Percentiles rank a stretch among this genome's conserved stretches.
Evolutionary conservation across 345 rosid genomes (phyloP).

Genomic region (Dimocarpus longan): DNA sequence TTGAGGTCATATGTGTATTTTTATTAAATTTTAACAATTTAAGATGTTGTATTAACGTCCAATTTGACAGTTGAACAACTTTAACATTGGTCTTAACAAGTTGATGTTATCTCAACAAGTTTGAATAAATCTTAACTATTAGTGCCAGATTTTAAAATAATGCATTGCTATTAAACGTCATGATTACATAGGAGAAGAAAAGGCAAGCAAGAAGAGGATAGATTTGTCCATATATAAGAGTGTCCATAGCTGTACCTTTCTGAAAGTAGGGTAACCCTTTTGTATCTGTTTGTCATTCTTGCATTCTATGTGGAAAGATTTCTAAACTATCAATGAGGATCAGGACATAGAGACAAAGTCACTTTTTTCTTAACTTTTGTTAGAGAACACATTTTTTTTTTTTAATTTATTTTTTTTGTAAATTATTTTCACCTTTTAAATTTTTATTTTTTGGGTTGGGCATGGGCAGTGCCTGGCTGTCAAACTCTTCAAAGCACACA

Average conservation of each 20-base stretch:
- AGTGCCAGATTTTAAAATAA: too few species aligned
- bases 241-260: conserved; percentile 9
- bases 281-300: background rate
- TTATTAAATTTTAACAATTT: too few species aligned
- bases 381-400: background rate
- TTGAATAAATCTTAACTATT: too few species aligned
- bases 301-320: conserved; percentile 8
- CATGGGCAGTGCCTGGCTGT: background rate
- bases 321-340: background rate
- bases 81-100: too few species aligned
- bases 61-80: too few species aligned
- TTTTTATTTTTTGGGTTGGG: too few species aligned
- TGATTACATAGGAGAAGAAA: too few species aligned
- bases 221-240: background rate
- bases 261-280: conserved; percentile 1
- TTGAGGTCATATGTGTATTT: too few species aligned
- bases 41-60: too few species aligned
- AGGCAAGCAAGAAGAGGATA: background rate
- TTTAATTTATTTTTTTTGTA: background rate
- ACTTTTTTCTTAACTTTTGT: background rate
- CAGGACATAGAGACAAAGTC: background rate
- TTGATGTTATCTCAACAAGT: too few species aligned
- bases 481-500: background rate
- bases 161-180: too few species aligned
- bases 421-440: too few species aligned